Base-by-base conservation (phyloP, 2,329 filamentous ascomycete species). In the Trichoderma atrobrunneum region DNA sequence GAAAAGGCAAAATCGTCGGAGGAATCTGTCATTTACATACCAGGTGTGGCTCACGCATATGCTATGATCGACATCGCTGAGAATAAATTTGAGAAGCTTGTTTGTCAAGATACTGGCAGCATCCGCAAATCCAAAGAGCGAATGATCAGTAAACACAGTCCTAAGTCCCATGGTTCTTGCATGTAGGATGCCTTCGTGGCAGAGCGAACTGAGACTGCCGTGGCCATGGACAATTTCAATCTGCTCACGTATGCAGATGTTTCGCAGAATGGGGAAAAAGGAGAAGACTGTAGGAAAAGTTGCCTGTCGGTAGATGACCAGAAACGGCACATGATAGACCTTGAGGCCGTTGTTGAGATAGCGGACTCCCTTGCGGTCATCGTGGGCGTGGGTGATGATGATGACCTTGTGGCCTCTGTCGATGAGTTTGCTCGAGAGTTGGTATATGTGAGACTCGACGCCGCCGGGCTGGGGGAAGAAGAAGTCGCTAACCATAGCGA, bases 201-300 rank as follows among this genome's bases (percentile, higher is more conserved):
- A 98, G 65, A 99, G 87, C 79, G 91, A 97, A 81, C 94, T 98
- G 74, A 99, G 86, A 79, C 94, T 97, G 36, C 89, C 95, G 84
- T 99, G 96, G n/a, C 95, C 96, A 80, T 99, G 96, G 0, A 99
- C 95, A 77, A 99, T 99, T 81, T 98, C 92, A 76, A 99, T 98
- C 73, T 91, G 89, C 82, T 99, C 96, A 60, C 96, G 91, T 73
- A 99, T 92, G 74, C 98, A 89, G 77, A 99, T 98, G 77, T 98
- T 97, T 72, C 96, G 91, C 78, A 99, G 95, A n/a, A 98, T 90
- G 11, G 97, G 96, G 78, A 99, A 99, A 84, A 97, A 98, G 34
- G 95, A 98, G 85, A 98, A 98, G 79, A 99, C 94, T 6, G 97
- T 98, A 0, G 96, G 96, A 78, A 99, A 95, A 14, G 94, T 97